Percentiles rank a stretch among this genome's conserved stretches.
phyloP scores from a whole-genome alignment of 306 rosid species.

The Nissolia schottii region DNA sequence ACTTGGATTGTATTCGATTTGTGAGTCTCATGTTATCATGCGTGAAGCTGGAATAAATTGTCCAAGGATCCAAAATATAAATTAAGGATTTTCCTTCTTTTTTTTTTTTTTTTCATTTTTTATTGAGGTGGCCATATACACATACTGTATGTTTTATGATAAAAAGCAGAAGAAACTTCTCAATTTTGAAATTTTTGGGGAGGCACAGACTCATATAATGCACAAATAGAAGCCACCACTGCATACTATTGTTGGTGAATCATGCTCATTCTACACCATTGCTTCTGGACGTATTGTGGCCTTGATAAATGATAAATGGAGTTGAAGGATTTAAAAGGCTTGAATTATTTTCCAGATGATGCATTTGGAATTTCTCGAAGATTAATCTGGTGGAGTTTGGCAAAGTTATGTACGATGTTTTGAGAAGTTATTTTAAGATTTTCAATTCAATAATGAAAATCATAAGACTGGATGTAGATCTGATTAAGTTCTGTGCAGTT shows the following conservation, averaged over 20 bases:
- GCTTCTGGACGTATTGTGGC: background rate
- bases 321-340: background rate
- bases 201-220: background rate
- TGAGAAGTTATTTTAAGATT: background rate
- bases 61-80: background rate
- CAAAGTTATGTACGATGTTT: background rate
- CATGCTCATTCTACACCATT: background rate
- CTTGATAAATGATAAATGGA: background rate
- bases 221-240: background rate
- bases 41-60: background rate
- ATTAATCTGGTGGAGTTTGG: background rate
- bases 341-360: slow-evolving; percentile 1
- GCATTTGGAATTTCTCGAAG: background rate
- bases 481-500: background rate
- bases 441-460: background rate
- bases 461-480: slow-evolving; percentile 2
- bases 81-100: background rate
- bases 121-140: background rate
- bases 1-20: slow-evolving; percentile 7
- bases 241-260: slow-evolving; percentile 8
- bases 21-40: background rate
- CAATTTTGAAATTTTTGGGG: background rate
- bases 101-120: background rate
- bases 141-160: background rate
- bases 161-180: background rate